Conservation (phyloP, 1,139 yeast genomes). For the Kodamaea suecica region DNA sequence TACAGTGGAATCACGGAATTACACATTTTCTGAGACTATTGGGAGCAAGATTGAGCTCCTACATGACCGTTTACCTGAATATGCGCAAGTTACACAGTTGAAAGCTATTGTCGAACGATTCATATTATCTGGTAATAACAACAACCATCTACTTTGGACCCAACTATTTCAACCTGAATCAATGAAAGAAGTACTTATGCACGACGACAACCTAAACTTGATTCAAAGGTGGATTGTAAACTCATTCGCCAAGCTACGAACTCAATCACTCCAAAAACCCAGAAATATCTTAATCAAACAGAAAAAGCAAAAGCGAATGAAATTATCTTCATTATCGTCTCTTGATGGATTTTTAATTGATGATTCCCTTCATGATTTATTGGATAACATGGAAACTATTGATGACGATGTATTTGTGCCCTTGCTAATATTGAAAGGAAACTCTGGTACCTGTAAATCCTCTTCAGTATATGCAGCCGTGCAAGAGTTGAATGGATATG, state of each 20-base stretch:
- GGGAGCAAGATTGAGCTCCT: conserved; percentile 7
- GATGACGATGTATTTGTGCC: conserved; percentile 47
- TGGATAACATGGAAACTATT: conserved; percentile 11
- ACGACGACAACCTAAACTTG: conserved; percentile 15
- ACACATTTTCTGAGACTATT: background rate
- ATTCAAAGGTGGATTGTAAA: conserved; percentile 48
- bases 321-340: conserved; percentile 12
- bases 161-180: conserved; percentile 41
- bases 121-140: conserved; percentile 8
- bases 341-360: conserved; percentile 31
- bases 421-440: conserved; percentile 66
- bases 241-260: conserved; percentile 43
- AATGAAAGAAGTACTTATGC: conserved; percentile 37
- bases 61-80: conserved; percentile 13
- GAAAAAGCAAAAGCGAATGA: conserved; percentile 17
- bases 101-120: conserved; percentile 21
- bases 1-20: background rate
- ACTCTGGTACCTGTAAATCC: conserved; percentile 77
- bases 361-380: conserved; percentile 16
- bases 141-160: conserved; percentile 35
- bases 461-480: conserved; percentile 70
- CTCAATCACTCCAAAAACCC: conserved; percentile 31
- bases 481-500: conserved; percentile 62
- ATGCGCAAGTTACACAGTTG: conserved; percentile 16
- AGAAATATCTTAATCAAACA: conserved; percentile 25